Evolutionary conservation across 352 stramenopile species (phyloP), one percentile per base, ranked within the genome.

Genomic region (Phytophthora pisi): DNA sequence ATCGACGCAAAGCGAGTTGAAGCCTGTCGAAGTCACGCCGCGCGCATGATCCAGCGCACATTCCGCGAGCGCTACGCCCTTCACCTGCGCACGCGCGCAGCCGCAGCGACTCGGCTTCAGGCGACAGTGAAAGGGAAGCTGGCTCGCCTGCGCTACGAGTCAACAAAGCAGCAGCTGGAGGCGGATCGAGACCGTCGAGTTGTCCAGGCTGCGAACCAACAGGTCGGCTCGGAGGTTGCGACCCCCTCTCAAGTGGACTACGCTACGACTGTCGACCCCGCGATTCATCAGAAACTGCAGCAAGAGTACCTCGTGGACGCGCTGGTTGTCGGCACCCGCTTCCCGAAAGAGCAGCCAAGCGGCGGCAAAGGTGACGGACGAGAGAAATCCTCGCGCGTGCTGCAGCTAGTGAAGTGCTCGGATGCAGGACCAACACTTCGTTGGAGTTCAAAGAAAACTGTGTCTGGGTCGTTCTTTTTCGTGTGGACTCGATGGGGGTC

Each of bases 31-130:
- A 58, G 74, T 10, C 36, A 61, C 7, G 84, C 79, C 13, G 78
- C 80, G 4, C 30, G 64, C 0, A 56, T 36, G 0, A 86, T 90
- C 31, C 84, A 92, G 49, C 68, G 60, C 3, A 66, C 64, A 2
- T 78, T 87, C 56, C 78, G 77, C 0, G 57, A 86, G 4, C 70
- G 62, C 24, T 79, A 69, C 23, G 60, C 73, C 1, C 55, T 75
- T 9, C 72, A 77, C 38, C 64, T 87, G 45, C 57, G 73, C 6
- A 65, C 47, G 15, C 66, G 79, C 40, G 42, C 55, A 36, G 51
- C 57, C 24, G 75, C 79, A 16, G 66, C 61, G 3, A 31, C 55
- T 18, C 62, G 47, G 24, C 78, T 92, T 30, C 83, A 92, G 59
- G 62, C 72, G 1, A 11, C 58, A 15, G 61, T 63, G 18, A 61